Base-by-base conservation (phyloP, 2,329 filamentous ascomycete genomes). In the Allantophomopsis cytisporea region DNA sequence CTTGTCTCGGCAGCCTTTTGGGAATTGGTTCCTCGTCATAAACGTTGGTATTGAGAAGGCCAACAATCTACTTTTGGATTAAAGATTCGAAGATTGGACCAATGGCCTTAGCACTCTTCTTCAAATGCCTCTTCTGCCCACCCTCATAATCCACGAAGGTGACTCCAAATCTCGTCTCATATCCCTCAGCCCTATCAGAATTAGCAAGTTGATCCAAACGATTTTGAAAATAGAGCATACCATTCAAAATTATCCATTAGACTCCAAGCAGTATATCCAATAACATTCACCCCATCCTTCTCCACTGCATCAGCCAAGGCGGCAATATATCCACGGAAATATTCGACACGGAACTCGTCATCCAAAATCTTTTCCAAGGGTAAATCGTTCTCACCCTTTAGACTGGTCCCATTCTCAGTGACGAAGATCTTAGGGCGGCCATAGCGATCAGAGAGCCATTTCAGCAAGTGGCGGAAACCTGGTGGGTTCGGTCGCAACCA, bases 201-300 rank as follows among this genome's bases (percentile, higher is more conserved):
- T 28, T 8, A 28, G 23, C 11, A 28, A 28, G 10, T 10, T 8
- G 3, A 8, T 28, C 23, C 23, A 28, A 28, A 28, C 7, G 10
- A 28, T 10, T 28, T 6, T 28, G 20, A 28, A 12, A 12, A 10
- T 28, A 10, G 23, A 28, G 5, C 23, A 12, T 28, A 28, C 54
- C 54, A 57, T 47, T 57, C 54, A 40, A 57, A 57, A 38, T 57
- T 57, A 41, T 93, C 86, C 71, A 94, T 74, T 47, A 94, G 69
- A 57, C 80, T 86, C 85, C 86, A 94, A 13, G 81, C 85, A 65
- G 89, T 75, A 60, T 91, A 93, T 4, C 78, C 84, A 49, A 71
- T 69, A 40, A 89, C 80, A 51, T 89, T 71, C 37, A 87, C 83
- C n/a, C 80, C 79, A 52, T 91, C 83, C 50, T 78, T 62, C 39